Conservation (phyloP, 345 rosid genomes). For the Hypericum androsaemum region DNA sequence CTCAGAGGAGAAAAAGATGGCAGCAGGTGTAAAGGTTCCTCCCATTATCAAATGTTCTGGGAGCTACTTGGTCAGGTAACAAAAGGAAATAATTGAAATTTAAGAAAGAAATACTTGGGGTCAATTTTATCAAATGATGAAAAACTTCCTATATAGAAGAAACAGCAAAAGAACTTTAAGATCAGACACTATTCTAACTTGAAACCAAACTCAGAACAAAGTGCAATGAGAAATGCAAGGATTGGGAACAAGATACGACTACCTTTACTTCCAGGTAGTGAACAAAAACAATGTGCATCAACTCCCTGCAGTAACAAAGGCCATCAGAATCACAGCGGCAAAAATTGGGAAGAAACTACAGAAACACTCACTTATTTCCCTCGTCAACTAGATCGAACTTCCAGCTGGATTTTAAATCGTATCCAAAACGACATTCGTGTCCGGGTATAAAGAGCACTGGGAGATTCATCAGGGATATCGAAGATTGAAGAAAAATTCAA, state of each 20-base stretch:
- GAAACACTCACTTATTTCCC: not conserved
- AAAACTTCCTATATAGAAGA: too few species aligned
- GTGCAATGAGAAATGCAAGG: conserved; percentile 4
- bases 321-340: conserved; percentile 15
- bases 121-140: too few species aligned
- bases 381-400: not conserved
- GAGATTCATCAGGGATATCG: too few species aligned
- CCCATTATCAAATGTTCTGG: too few species aligned
- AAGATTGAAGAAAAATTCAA: conserved; percentile 2
- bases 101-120: too few species aligned
- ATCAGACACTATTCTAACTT: not conserved
- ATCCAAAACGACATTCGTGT: too few species aligned
- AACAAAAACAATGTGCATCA: conserved; percentile 90
- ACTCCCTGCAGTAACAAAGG: conserved; percentile 45
- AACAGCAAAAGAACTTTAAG: not conserved
- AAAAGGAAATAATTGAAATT: too few species aligned
- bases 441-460: too few species aligned
- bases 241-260: conserved; percentile 7
- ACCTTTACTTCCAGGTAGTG: conserved; percentile 98
- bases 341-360: conserved; percentile 6
- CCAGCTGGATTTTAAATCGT: not conserved
- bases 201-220: not conserved
- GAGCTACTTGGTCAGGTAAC: too few species aligned
- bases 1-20: too few species aligned
- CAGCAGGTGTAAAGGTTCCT: too few species aligned